Evolutionary conservation across 1,284 basidiomycete species (phyloP).

Genomic region (Phaffia rhodozyma): DNA sequence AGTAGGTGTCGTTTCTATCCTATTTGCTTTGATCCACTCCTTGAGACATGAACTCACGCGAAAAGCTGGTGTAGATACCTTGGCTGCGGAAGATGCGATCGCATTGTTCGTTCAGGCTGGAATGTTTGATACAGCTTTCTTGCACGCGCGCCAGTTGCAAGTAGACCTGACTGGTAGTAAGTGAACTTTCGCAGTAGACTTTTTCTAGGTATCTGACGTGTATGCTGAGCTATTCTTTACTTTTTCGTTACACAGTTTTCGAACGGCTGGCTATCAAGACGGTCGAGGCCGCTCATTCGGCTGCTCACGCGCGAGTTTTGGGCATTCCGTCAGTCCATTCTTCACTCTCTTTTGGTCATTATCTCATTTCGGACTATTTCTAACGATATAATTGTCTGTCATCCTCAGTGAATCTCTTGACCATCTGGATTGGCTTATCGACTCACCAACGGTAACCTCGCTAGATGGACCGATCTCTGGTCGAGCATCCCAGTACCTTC

Average conservation of each 20-base stretch:
- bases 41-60: background rate
- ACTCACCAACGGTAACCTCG: slow-evolving; percentile 57
- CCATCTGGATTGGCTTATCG: slow-evolving; percentile 64
- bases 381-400: slow-evolving; percentile 27
- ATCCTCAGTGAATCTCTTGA: slow-evolving; percentile 45
- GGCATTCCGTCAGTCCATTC: slow-evolving; percentile 8
- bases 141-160: slow-evolving; percentile 58
- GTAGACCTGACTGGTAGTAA: slow-evolving; percentile 66
- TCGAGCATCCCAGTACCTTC: slow-evolving; percentile 78
- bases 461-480: slow-evolving; percentile 72
- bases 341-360: background rate
- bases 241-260: slow-evolving; percentile 50
- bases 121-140: slow-evolving; percentile 67
- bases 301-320: slow-evolving; percentile 10
- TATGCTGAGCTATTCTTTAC: too few relatives aligned
- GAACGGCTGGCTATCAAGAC: slow-evolving; percentile 65
- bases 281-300: slow-evolving; percentile 38
- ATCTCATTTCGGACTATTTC: too few relatives aligned
- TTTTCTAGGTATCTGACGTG: too few relatives aligned
- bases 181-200: too few relatives aligned
- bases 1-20: slow-evolving; percentile 34
- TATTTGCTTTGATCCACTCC: background rate
- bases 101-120: slow-evolving; percentile 67
- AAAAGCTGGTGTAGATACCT: slow-evolving; percentile 26
- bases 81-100: slow-evolving; percentile 62